A percentile compares a stretch with the other conserved stretches of the same genome.
phyloP scores from a whole-genome alignment of 1,139 yeast genomes.

The Blastobotrys indianensis region DNA sequence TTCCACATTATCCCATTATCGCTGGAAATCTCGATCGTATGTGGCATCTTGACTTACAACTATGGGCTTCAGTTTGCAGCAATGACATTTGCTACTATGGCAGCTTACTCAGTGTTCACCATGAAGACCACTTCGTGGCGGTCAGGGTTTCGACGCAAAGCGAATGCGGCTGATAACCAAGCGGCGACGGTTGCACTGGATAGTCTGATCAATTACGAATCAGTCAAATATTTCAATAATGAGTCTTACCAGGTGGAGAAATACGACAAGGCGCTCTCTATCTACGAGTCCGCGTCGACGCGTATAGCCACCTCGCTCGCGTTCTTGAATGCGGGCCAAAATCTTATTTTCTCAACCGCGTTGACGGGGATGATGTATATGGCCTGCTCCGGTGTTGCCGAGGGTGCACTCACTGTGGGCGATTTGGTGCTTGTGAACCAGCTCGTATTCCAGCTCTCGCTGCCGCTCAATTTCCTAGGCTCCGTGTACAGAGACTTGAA shows the following conservation, averaged over 20 bases:
- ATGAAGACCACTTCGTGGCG: constrained; percentile 95
- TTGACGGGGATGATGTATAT: constrained; percentile 96
- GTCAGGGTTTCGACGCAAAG: constrained; percentile 82
- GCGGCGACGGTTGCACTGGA: constrained; percentile 95
- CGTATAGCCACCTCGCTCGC: constrained; percentile 92
- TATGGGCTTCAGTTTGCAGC: constrained; percentile 88
- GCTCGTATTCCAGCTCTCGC: constrained; percentile 89
- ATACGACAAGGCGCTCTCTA: constrained; percentile 68
- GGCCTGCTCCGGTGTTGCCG: constrained; percentile 93
- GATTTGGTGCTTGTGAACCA: constrained; percentile 95
- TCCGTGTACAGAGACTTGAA: constrained; percentile 92
- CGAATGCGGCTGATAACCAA: constrained; percentile 89
- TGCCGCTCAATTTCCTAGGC: constrained; percentile 89
- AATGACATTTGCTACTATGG: constrained; percentile 81
- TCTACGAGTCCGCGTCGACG: constrained; percentile 75
- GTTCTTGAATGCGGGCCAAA: constrained; percentile 86
- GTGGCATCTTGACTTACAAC: constrained; percentile 89
- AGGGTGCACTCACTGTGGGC: constrained; percentile 83
- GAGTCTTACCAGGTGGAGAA: constrained; percentile 73
- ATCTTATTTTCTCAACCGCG: constrained; percentile 83
- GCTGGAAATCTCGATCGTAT: constrained; percentile 85
- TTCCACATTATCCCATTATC: constrained; percentile 92
- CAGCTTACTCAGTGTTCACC: constrained; percentile 79
- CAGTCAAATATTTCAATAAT: constrained; percentile 91
- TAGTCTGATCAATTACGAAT: constrained; percentile 87